phyloP scores from a whole-genome alignment of 495 filamentous ascomycete genomes.

The Aspergillus asperescens region DNA sequence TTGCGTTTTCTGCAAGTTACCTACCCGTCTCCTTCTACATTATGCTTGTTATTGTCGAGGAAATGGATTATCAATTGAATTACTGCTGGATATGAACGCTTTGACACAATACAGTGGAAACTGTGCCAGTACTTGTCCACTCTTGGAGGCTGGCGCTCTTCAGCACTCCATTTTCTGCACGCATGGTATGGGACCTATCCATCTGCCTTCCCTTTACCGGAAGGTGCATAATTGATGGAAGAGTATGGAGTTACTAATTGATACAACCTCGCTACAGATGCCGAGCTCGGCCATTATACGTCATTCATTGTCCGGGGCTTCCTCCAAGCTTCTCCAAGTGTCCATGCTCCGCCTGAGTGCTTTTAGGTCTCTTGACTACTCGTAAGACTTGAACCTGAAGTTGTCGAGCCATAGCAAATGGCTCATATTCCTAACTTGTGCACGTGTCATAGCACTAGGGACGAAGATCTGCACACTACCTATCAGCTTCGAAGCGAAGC shows the following conservation, averaged over 20 bases:
- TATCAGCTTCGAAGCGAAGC: background rate
- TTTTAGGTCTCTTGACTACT: background rate
- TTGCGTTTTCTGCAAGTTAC: background rate
- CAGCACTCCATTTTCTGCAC: background rate
- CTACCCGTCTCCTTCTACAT: too few relatives aligned
- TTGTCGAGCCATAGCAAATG: background rate
- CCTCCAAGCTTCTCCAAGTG: background rate
- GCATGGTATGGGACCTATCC: background rate
- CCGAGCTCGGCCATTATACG: background rate
- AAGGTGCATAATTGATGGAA: background rate
- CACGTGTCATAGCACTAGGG: conserved; percentile 6
- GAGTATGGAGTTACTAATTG: background rate
- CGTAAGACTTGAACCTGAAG: too few relatives aligned
- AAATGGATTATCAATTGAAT: too few relatives aligned
- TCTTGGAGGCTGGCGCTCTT: too few relatives aligned
- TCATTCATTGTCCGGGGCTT: background rate
- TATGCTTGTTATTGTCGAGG: too few relatives aligned
- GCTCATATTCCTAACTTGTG: background rate
- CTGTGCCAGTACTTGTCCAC: too few relatives aligned
- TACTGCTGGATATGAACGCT: too few relatives aligned
- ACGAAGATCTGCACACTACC: conserved; percentile 1
- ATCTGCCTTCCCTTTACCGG: background rate
- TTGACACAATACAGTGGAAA: too few relatives aligned
- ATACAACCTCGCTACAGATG: background rate
- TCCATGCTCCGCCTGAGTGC: background rate